Evolutionary conservation across 305 asterid species (phyloP).

Genomic region (Ilex paraguariensis): DNA sequence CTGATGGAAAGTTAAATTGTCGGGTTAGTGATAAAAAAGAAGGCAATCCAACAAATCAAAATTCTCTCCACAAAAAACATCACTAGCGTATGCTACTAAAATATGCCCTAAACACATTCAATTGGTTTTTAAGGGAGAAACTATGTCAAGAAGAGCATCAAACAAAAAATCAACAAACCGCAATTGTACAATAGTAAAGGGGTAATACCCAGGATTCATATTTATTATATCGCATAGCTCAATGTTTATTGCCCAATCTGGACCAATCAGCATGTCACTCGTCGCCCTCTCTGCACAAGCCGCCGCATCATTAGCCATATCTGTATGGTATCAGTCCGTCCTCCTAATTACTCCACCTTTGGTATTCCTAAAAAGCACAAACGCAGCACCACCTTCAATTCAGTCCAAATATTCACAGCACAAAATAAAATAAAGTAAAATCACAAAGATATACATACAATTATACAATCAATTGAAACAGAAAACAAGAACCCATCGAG

Average conservation of each 20-base stretch:
- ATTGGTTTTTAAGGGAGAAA: no score
- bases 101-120: neutral
- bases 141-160: no score
- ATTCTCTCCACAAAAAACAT: neutral
- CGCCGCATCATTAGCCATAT: constrained; percentile 74
- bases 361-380: constrained; percentile 10
- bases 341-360: constrained; percentile 17
- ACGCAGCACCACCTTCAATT: constrained; percentile 11
- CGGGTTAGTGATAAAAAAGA: no score
- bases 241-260: constrained; percentile 95
- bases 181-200: constrained; percentile 3
- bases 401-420: constrained; percentile 1
- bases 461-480: neutral
- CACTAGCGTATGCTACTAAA: no score
- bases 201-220: constrained; percentile 69
- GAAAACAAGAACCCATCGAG: constrained; percentile 1
- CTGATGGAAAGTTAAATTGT: no score
- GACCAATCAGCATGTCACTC: constrained; percentile 85
- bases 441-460: constrained; percentile 1
- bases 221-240: constrained; percentile 91
- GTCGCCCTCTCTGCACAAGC: constrained; percentile 97
- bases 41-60: neutral
- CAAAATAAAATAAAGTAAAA: constrained; percentile 4
- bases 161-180: neutral
- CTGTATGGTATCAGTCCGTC: constrained; percentile 19